Conservation (phyloP, 768 basidiomycete genomes). For the Clathrus columnatus region DNA sequence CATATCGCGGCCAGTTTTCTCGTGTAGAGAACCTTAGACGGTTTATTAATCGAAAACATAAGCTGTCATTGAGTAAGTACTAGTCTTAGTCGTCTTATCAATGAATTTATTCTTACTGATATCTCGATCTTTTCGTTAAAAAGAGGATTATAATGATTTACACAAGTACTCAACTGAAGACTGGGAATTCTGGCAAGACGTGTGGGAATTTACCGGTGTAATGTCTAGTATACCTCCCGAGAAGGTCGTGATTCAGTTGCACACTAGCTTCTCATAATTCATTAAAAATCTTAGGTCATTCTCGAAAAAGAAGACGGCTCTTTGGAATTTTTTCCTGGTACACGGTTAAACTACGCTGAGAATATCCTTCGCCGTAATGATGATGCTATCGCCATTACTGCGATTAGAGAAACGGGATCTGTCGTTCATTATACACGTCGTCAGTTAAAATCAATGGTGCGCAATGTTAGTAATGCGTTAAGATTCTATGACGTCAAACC, state of each 20-base stretch:
- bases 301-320: conserved; percentile 36
- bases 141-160: conserved; percentile 58
- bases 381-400: conserved; percentile 53
- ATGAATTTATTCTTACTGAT: neutral
- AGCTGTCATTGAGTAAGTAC: conserved; percentile 39
- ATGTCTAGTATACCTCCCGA: conserved; percentile 49
- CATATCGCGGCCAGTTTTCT: conserved; percentile 30
- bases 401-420: conserved; percentile 44
- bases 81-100: neutral
- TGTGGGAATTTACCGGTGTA: conserved; percentile 58
- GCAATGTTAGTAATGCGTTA: conserved; percentile 48
- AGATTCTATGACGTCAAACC: conserved; percentile 44
- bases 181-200: conserved; percentile 61
- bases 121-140: neutral
- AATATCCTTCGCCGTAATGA: conserved; percentile 54
- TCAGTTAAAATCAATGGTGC: conserved; percentile 46
- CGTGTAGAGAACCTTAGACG: conserved; percentile 45
- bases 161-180: conserved; percentile 60
- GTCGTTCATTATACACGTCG: conserved; percentile 43
- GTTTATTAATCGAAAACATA: conserved; percentile 55
- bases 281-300: conserved; percentile 28
- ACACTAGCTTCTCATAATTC: too few relatives aligned
- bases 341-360: conserved; percentile 65
- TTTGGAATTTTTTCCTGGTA: conserved; percentile 60
- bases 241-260: conserved; percentile 37